These are phyloP conservation scores for Acacia pycnantha DNA, from an alignment of 331 rosid genomes.

Conservation along the genomic window DNA sequence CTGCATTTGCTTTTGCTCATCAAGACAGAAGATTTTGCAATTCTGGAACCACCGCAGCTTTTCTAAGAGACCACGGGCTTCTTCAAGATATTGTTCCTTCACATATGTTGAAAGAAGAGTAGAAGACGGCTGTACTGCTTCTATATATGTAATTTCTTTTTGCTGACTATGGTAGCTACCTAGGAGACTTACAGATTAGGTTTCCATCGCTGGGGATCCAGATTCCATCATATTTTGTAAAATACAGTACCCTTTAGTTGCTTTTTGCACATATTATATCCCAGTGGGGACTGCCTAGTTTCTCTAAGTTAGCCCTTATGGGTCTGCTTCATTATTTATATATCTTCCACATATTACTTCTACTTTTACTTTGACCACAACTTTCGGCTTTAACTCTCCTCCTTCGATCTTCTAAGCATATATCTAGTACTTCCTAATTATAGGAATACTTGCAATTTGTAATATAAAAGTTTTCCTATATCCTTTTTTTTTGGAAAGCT, in stretches of 20 bases:
- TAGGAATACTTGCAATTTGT: too few species aligned
- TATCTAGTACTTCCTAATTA: slow-evolving; percentile 51
- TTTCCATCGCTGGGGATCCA: neutral
- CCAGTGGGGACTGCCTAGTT: slow-evolving; percentile 25
- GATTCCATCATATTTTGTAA: slow-evolving; percentile 12
- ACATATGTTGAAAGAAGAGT: slow-evolving; percentile 75
- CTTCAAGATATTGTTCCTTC: slow-evolving; percentile 93
- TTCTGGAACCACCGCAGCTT: slow-evolving; percentile 29
- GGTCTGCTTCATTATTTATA: neutral
- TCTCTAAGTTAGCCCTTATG: neutral
- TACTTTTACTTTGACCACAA: neutral
- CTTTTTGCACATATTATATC: slow-evolving; percentile 30
- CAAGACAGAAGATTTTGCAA: slow-evolving; percentile 49
- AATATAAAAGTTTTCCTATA: too few species aligned
- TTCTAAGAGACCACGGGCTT: slow-evolving; percentile 73
- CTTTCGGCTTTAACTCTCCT: neutral
- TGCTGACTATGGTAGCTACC: slow-evolving; percentile 31
- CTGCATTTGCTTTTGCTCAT: slow-evolving; percentile 28
- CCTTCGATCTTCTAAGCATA: slow-evolving; percentile 22
- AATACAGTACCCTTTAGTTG: slow-evolving; percentile 28
- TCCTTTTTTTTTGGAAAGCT: slow-evolving; percentile 51
- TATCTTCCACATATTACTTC: neutral
- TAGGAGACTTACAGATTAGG: slow-evolving; percentile 22
- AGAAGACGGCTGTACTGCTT: slow-evolving; percentile 24
- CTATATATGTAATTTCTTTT: slow-evolving; percentile 31